Conservation (phyloP, 2,329 filamentous ascomycete species). For the Colletotrichum camelliae region DNA sequence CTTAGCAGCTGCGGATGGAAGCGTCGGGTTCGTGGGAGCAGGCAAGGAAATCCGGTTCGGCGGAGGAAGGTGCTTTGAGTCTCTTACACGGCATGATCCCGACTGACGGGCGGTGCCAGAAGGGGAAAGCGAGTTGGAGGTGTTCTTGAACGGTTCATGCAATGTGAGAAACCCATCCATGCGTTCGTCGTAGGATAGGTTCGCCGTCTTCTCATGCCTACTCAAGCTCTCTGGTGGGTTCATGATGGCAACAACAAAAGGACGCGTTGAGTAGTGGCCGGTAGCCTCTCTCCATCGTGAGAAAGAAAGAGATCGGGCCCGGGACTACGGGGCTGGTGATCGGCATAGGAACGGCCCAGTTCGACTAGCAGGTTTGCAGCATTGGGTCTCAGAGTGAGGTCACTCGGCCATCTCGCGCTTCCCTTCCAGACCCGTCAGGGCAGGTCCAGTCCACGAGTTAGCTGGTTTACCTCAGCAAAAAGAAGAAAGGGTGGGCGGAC, state of each 20-base stretch:
- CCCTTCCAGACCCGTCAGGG: not conserved
- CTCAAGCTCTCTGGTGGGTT: not conserved
- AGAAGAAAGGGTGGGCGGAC: not conserved
- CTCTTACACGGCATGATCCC: not conserved
- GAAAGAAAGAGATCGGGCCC: not conserved
- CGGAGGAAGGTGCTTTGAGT: not conserved
- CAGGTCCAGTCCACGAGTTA: not conserved
- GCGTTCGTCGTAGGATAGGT: not conserved
- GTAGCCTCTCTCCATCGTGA: not conserved
- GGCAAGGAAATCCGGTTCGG: not conserved
- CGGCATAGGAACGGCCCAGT: conserved; percentile 2
- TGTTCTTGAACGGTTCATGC: not conserved
- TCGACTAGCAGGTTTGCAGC: conserved; percentile 6
- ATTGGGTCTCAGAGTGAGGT: conserved; percentile 15
- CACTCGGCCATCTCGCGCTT: not conserved
- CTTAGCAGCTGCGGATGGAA: not conserved
- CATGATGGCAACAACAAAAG: not conserved
- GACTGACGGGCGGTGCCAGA: not conserved
- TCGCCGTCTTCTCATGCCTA: not conserved
- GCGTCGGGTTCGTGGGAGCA: not conserved
- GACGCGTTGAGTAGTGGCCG: not conserved
- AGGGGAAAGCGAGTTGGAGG: not conserved
- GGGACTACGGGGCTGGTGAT: conserved; percentile 6
- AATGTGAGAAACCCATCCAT: not conserved
- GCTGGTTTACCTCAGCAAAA: not conserved